These are phyloP conservation scores for Castanea crenata DNA, from an alignment of 306 rosid species.

Conservation along the genomic window DNA sequence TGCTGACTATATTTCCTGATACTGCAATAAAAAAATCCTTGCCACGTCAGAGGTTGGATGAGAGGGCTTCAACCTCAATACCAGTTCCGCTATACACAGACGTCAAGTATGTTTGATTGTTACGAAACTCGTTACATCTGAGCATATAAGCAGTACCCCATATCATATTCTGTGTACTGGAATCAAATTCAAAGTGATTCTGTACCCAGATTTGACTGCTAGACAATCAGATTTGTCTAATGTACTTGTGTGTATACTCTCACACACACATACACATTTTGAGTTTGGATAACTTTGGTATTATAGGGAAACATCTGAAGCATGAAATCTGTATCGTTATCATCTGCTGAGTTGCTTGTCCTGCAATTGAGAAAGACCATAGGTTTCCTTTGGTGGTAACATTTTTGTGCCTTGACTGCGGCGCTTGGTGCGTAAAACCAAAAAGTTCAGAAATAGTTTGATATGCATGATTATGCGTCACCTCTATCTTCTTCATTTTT, in stretches of 20 bases:
- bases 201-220: background rate
- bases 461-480: background rate
- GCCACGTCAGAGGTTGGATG: background rate
- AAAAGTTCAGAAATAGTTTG: background rate
- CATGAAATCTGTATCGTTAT: background rate
- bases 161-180: background rate
- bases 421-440: background rate
- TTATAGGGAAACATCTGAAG: background rate
- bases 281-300: background rate
- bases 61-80: background rate
- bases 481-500: background rate
- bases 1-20: no score
- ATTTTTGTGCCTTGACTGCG: background rate
- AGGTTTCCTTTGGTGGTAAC: background rate
- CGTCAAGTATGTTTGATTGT: background rate
- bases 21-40: background rate
- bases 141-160: background rate
- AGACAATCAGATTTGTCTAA: background rate
- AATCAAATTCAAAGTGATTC: background rate
- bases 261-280: background rate
- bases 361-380: background rate
- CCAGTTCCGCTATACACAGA: background rate
- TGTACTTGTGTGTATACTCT: background rate
- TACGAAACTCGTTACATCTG: background rate
- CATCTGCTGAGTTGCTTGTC: background rate